phyloP scores from a whole-genome alignment of 108 stramenopile species.

The Asterionellopsis glacialis region DNA sequence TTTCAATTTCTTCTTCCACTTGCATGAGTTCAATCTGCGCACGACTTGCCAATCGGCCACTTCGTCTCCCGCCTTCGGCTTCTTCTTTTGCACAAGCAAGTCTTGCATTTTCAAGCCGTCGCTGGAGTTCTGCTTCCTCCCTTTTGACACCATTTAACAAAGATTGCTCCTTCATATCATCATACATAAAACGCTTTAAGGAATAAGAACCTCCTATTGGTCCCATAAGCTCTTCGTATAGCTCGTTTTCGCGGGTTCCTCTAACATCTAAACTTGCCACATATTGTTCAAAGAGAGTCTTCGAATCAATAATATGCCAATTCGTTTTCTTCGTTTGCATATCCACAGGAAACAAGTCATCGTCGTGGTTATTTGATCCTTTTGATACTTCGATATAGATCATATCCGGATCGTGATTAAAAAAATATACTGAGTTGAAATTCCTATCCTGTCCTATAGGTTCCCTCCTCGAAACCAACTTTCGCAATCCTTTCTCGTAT shows the following conservation, averaged over 20 bases:
- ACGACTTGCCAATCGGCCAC: constrained; percentile 59
- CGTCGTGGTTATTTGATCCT: constrained; percentile 21
- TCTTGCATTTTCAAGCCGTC: constrained; percentile 57
- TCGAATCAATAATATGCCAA: constrained; percentile 74
- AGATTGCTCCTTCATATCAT: constrained; percentile 55
- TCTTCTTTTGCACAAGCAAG: constrained; percentile 38
- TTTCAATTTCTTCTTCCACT: constrained; percentile 27
- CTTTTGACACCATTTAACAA: constrained; percentile 26
- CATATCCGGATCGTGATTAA: constrained; percentile 64
- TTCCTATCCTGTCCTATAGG: constrained; percentile 73
- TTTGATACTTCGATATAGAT: constrained; percentile 56
- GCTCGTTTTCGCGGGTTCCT: constrained; percentile 64
- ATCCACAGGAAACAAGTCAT: constrained; percentile 31
- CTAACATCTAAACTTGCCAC: constrained; percentile 61
- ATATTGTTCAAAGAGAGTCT: constrained; percentile 60
- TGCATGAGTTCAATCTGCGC: constrained; percentile 16
- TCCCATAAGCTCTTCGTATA: constrained; percentile 38
- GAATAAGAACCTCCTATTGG: constrained; percentile 27
- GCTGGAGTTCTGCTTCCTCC: constrained; percentile 54
- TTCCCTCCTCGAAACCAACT: constrained; percentile 58
- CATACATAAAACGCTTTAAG: constrained; percentile 46
- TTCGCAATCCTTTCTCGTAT: constrained; percentile 62
- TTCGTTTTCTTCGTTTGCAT: constrained; percentile 37
- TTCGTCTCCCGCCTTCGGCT: constrained; percentile 39
- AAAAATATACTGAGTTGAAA: constrained; percentile 66